Conservation (phyloP, 192 early-diverging fungal genomes). For the Geranomyces michiganensis region DNA sequence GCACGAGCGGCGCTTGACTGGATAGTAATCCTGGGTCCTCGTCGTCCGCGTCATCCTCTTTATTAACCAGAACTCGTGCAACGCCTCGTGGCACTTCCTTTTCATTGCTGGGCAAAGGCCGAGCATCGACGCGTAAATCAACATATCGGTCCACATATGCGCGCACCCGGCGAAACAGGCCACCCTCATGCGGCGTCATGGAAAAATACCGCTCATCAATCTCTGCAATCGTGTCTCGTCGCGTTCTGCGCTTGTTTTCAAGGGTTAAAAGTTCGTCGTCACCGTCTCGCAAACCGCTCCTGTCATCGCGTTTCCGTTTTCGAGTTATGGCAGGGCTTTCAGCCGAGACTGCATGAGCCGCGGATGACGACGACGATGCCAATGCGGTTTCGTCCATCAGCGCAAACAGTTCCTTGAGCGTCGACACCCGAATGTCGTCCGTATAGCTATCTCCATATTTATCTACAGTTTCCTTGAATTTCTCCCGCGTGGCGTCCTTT, state of each 20-base stretch:
- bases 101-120: conserved; percentile 7
- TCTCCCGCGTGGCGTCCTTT: conserved; percentile 49
- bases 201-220: conserved; percentile 40
- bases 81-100: neutral
- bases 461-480: conserved; percentile 64
- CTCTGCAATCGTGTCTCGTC: conserved; percentile 29
- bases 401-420: conserved; percentile 47
- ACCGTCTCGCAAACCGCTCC: no score
- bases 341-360: no score
- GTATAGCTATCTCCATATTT: conserved; percentile 70
- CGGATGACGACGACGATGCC: neutral
- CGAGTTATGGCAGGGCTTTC: neutral
- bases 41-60: neutral
- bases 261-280: neutral
- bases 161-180: conserved; percentile 25
- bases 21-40: neutral
- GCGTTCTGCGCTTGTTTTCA: neutral
- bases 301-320: neutral
- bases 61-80: neutral
- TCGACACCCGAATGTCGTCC: conserved; percentile 53
- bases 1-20: neutral
- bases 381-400: conserved; percentile 4
- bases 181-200: conserved; percentile 25
- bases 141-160: conserved; percentile 38
- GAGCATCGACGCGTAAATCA: conserved; percentile 14